A percentile compares a stretch with the other conserved stretches of the same genome.
These are phyloP conservation scores for Eucalyptus camaldulensis DNA, from an alignment of 345 rosid species.

Conservation along the genomic window DNA sequence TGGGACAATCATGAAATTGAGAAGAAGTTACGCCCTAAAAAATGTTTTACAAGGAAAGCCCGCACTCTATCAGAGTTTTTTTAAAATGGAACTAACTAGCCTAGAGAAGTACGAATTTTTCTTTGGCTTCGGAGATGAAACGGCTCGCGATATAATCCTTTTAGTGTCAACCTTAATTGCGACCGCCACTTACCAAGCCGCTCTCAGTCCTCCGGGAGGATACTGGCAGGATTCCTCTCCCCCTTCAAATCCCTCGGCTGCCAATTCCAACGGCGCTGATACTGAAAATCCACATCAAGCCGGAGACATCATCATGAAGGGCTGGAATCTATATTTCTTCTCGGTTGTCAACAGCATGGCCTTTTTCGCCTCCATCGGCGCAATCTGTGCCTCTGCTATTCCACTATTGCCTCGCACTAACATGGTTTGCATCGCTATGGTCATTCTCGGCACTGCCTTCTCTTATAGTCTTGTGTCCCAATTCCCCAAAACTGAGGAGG, in stretches of 20 bases:
- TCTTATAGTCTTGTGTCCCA: not conserved
- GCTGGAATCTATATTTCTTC: not conserved
- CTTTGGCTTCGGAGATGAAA: not conserved
- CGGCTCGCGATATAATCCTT: not conserved
- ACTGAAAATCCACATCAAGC: not conserved
- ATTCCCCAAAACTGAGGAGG: not conserved
- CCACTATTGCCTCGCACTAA: not conserved
- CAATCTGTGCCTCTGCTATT: not conserved
- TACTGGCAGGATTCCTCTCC: not conserved
- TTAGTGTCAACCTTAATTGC: not conserved
- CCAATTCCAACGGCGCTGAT: not conserved
- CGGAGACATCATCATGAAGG: not conserved
- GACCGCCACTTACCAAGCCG: not conserved
- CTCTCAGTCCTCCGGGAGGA: not conserved
- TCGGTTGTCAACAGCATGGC: not conserved
- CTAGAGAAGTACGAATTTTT: not conserved
- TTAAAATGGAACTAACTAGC: not conserved
- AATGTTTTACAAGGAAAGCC: rapidly evolving
- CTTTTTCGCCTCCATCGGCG: not conserved
- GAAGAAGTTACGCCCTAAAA: not conserved
- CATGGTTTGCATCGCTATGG: not conserved
- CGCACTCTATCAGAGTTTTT: rapidly evolving
- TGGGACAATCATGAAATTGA: not conserved
- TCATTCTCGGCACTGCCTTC: not conserved
- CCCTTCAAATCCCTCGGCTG: not conserved